Percentiles rank a stretch among this genome's conserved stretches.
phyloP scores from a whole-genome alignment of 495 filamentous ascomycete genomes.

The Xylaria longipes region DNA sequence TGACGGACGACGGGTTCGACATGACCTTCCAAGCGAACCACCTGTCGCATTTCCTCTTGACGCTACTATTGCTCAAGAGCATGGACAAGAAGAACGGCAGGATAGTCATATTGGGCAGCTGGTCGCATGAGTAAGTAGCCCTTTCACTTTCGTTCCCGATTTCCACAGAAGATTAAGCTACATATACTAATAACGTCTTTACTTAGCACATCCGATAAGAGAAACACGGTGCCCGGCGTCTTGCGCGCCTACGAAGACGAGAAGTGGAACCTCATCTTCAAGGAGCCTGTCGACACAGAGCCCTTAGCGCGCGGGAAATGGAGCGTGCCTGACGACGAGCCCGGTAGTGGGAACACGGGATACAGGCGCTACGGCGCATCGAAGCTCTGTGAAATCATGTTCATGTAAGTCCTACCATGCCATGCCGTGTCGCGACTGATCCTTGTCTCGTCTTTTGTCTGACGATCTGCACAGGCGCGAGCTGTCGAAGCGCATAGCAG shows the following conservation, averaged over 20 bases:
- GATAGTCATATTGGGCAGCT: slow-evolving; percentile 52
- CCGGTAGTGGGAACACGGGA: slow-evolving; percentile 29
- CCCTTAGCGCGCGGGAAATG: slow-evolving; percentile 45
- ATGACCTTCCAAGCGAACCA: slow-evolving; percentile 55
- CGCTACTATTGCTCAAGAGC: slow-evolving; percentile 50
- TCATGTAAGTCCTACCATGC: slow-evolving; percentile 37
- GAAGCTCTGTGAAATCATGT: slow-evolving; percentile 49
- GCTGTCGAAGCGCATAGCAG: slow-evolving; percentile 40
- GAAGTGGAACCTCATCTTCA: slow-evolving; percentile 40
- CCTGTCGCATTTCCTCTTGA: slow-evolving; percentile 52
- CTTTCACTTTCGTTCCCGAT: not conserved
- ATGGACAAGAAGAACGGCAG: slow-evolving; percentile 52
- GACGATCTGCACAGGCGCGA: slow-evolving; percentile 38
- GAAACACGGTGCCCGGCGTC: slow-evolving; percentile 29
- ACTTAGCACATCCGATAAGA: slow-evolving; percentile 35
- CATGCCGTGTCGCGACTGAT: not conserved
- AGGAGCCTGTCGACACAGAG: slow-evolving; percentile 36
- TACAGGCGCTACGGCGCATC: slow-evolving; percentile 48
- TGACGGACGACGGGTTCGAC: slow-evolving; percentile 48
- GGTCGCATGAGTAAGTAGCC: slow-evolving; percentile 47
- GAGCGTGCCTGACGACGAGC: slow-evolving; percentile 36
- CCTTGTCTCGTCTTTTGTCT: not conserved
- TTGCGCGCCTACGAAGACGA: slow-evolving; percentile 30
- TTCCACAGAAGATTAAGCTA: not conserved
- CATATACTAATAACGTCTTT: not conserved